Conservation (phyloP, 2,329 filamentous ascomycete species). For the Zelopaecilomyces penicillatus region DNA sequence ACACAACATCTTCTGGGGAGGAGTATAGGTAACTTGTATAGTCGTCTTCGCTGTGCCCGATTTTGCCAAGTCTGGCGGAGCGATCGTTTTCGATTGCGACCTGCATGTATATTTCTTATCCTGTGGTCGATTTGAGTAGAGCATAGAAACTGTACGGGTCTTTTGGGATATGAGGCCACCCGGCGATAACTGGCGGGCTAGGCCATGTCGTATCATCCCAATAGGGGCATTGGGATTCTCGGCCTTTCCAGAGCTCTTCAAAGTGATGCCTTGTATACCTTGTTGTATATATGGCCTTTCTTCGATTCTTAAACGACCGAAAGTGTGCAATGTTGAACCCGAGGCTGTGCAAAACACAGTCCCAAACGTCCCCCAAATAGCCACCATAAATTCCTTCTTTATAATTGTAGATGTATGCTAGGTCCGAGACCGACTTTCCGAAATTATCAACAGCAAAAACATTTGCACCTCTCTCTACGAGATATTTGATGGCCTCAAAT, state of each 20-base stretch:
- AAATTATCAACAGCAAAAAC: not conserved
- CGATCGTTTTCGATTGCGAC: too few species aligned
- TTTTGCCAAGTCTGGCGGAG: too few species aligned
- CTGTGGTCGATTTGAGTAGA: too few species aligned
- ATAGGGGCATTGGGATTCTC: not conserved
- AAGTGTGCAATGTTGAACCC: conserved; percentile 3
- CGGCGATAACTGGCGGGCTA: too few species aligned
- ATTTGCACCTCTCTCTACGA: not conserved
- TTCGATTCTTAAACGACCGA: not conserved
- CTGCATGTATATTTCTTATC: too few species aligned
- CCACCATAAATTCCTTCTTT: not conserved
- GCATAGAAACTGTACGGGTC: too few species aligned
- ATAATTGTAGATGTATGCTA: conserved; percentile 2
- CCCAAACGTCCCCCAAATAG: conserved; percentile 7
- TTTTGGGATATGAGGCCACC: too few species aligned
- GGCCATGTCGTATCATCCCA: not conserved
- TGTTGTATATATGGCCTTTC: not conserved
- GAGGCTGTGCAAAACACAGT: conserved; percentile 4
- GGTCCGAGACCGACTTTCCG: not conserved
- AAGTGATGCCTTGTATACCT: not conserved
- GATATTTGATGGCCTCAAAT: not conserved
- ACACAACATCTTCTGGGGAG: too few species aligned
- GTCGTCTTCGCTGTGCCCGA: too few species aligned
- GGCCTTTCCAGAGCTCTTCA: not conserved
- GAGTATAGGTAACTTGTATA: too few species aligned